phyloP scores from a whole-genome alignment of 805 yeast genomes.

The Zygosaccharomyces rouxii region DNA sequence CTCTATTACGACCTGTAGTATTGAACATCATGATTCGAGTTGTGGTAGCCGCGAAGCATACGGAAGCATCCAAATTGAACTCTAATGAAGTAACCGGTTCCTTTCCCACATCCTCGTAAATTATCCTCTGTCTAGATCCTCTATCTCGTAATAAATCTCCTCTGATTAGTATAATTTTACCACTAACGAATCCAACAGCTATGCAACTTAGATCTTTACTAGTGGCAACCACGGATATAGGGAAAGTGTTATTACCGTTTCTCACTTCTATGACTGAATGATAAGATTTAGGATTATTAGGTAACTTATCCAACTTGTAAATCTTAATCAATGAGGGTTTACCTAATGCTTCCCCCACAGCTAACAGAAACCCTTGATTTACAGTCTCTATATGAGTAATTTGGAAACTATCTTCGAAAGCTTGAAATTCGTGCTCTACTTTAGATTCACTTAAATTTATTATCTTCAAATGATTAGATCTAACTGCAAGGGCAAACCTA shows the following conservation, averaged over 20 bases:
- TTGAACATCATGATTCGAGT: constrained; percentile 64
- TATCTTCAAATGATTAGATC: constrained; percentile 50
- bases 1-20: constrained; percentile 74
- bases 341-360: constrained; percentile 74
- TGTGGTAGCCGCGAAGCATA: constrained; percentile 70
- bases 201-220: constrained; percentile 27
- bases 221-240: constrained; percentile 42
- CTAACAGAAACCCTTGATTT: constrained; percentile 49
- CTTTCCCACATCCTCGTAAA: constrained; percentile 53
- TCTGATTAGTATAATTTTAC: constrained; percentile 71
- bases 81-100: constrained; percentile 81
- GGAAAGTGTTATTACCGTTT: constrained; percentile 74
- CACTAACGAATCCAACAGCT: constrained; percentile 43
- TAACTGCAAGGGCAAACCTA: constrained; percentile 56
- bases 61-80: constrained; percentile 46
- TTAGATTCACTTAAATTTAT: constrained; percentile 46
- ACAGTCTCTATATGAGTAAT: constrained; percentile 55
- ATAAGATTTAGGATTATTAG: constrained; percentile 38
- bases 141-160: constrained; percentile 87
- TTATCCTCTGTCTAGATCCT: constrained; percentile 81
- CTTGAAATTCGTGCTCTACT: constrained; percentile 48
- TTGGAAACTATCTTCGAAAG: constrained; percentile 61
- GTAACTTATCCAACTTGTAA: constrained; percentile 62
- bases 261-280: constrained; percentile 59
- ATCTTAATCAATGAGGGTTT: constrained; percentile 62